Conservation (phyloP, 2,329 filamentous ascomycete species). For the Colletotrichum nymphaeae region DNA sequence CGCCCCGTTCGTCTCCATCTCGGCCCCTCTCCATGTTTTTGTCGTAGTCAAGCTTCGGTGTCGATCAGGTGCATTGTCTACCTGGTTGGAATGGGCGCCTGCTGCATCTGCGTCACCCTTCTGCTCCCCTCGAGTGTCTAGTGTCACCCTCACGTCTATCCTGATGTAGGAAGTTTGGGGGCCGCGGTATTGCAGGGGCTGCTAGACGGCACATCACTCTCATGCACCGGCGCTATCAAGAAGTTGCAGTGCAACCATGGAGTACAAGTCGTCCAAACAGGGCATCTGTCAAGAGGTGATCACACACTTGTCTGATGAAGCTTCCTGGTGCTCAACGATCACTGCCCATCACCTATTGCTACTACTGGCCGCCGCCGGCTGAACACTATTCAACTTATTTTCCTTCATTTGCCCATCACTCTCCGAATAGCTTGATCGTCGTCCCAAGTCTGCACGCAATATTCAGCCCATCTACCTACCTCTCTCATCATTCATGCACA, state of each 20-base stretch:
- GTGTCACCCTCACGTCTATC: constrained; percentile 19
- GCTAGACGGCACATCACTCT: not conserved
- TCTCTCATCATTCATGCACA: constrained; percentile 25
- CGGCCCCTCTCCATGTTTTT: constrained; percentile 15
- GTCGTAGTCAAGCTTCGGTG: constrained; percentile 27
- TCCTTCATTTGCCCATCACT: not conserved
- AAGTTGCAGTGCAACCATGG: not conserved
- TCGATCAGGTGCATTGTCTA: constrained; percentile 25
- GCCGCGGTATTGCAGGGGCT: constrained; percentile 10
- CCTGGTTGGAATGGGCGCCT: constrained; percentile 8
- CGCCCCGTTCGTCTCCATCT: constrained; percentile 13
- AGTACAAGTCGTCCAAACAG: constrained; percentile 1
- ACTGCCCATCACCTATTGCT: not conserved
- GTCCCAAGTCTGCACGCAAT: constrained; percentile 11
- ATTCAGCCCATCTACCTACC: not conserved
- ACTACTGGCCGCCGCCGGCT: not conserved
- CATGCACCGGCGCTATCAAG: not conserved
- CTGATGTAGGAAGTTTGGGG: constrained; percentile 4
- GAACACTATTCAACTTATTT: not conserved
- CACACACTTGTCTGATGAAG: constrained; percentile 1
- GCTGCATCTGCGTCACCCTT: constrained; percentile 12
- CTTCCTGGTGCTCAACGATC: not conserved
- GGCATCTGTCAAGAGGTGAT: constrained; percentile 19
- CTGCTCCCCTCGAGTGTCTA: constrained; percentile 19
- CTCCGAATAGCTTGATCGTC: constrained; percentile 21